Conservation (phyloP, 768 basidiomycete species). For the Megacollybia marginata region DNA sequence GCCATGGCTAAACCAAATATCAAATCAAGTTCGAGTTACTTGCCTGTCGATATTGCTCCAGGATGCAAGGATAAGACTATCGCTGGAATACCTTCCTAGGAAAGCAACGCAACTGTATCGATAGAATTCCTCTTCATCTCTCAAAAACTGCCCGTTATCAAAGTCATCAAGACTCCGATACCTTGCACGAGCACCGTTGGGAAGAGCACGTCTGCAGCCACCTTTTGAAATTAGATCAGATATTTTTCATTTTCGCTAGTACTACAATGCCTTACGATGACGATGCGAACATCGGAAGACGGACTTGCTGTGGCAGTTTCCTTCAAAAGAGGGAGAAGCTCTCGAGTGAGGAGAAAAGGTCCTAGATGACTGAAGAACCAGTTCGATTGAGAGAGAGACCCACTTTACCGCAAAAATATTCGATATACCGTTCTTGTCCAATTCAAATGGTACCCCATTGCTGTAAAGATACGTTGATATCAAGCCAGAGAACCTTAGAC, state of each 20-base stretch:
- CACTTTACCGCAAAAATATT: background rate
- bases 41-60: conserved; percentile 26
- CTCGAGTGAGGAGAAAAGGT: conserved; percentile 1
- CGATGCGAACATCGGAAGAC: background rate
- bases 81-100: conserved; percentile 24
- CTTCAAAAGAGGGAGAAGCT: conserved; percentile 4
- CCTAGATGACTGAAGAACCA: background rate
- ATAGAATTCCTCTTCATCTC: conserved; percentile 11
- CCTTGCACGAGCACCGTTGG: background rate
- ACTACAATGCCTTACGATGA: background rate
- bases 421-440: background rate
- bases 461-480: too few relatives aligned
- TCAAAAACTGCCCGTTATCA: conserved; percentile 3
- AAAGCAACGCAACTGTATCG: too few relatives aligned
- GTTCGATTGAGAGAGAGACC: background rate
- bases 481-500: background rate
- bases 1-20: background rate
- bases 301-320: conserved; percentile 1
- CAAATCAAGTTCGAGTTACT: conserved; percentile 1
- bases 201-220: background rate
- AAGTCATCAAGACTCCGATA: background rate
- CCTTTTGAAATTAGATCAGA: background rate
- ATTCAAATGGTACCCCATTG: background rate
- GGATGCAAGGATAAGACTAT: conserved; percentile 34
- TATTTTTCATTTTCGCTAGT: background rate